Evolutionary conservation across 2,329 filamentous ascomycete genomes (phyloP).

Genomic region (Monilinia laxa): DNA sequence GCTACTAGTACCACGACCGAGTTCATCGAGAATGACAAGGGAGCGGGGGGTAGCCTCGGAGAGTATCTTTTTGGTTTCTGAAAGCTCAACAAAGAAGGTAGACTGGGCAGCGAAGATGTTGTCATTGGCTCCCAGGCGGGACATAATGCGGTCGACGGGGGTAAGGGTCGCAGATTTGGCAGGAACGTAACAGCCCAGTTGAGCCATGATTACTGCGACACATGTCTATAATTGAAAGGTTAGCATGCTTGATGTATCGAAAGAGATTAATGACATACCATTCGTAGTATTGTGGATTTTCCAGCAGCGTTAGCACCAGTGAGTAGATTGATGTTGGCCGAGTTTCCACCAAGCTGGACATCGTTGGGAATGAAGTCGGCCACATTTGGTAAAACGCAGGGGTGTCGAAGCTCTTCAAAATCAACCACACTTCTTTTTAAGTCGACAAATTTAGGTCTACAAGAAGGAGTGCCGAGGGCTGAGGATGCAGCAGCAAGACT

Average conservation of each 20-base stretch:
- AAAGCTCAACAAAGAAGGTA: conserved; percentile 96
- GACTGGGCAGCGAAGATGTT: conserved; percentile 98
- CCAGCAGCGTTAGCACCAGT: conserved; percentile 97
- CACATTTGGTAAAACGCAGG: conserved; percentile 86
- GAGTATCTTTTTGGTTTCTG: conserved; percentile 97
- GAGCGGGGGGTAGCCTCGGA: conserved; percentile 91
- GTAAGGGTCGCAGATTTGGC: conserved; percentile 80
- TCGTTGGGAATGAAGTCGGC: conserved; percentile 97
- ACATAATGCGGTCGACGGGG: conserved; percentile 97
- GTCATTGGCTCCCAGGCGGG: conserved; percentile 92
- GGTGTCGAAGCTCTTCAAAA: conserved; percentile 88
- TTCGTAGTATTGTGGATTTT: conserved; percentile 93
- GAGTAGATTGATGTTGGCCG: conserved; percentile 82
- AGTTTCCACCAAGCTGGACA: conserved; percentile 77
- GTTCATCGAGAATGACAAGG: conserved; percentile 93
- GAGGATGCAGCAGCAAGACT: conserved; percentile 87
- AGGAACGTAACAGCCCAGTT: conserved; percentile 91
- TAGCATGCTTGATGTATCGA: conserved; percentile 25
- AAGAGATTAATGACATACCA: conserved; percentile 58
- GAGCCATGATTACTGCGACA: conserved; percentile 94
- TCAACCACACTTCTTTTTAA: conserved; percentile 83
- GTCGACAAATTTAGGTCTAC: conserved; percentile 84
- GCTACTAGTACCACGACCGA: conserved; percentile 89
- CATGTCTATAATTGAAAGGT: conserved; percentile 62
- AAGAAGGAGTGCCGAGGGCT: conserved; percentile 80